phyloP scores from a whole-genome alignment of 1,139 yeast genomes.

The Saccharomycopsis crataegensis region DNA sequence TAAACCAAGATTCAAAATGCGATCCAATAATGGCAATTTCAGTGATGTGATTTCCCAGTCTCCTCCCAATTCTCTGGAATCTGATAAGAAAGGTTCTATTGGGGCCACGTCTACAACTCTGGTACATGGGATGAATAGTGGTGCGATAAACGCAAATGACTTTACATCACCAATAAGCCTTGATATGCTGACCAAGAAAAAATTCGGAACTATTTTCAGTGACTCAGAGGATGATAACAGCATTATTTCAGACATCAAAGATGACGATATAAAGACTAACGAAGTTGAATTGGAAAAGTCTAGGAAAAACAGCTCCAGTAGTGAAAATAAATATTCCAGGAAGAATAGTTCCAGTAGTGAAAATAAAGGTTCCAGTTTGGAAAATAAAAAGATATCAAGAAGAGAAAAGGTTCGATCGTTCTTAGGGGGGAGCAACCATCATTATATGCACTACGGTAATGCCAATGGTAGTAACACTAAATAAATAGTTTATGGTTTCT shows the following conservation, averaged over 20 bases:
- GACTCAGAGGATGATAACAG: conserved; percentile 13
- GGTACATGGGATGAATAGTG: not conserved
- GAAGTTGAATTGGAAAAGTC: not conserved
- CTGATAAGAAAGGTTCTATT: not conserved
- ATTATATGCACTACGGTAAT: not conserved
- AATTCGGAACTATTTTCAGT: conserved; percentile 14
- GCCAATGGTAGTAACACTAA: not conserved
- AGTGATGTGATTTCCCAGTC: not conserved
- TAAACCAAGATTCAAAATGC: conserved; percentile 2
- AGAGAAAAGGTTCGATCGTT: conserved; percentile 14
- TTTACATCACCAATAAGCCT: conserved; percentile 12
- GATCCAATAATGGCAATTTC: not conserved
- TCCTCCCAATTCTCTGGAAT: not conserved
- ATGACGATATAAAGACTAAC: conserved; percentile 2
- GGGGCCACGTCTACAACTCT: not conserved
- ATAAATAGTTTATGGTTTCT: not conserved
- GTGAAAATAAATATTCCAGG: no score
- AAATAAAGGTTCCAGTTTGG: not conserved
- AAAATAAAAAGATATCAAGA: conserved; percentile 8
- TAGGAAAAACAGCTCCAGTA: not conserved
- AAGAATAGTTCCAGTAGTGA: not conserved
- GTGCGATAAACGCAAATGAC: not conserved
- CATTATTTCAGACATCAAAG: not conserved
- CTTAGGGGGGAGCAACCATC: conserved; percentile 8
- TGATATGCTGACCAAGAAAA: conserved; percentile 15